A percentile compares a stretch with the other conserved stretches of the same genome.
These are phyloP conservation scores for Schizophyllum amplum DNA, from an alignment of 1,284 basidiomycete genomes.

Conservation along the genomic window DNA sequence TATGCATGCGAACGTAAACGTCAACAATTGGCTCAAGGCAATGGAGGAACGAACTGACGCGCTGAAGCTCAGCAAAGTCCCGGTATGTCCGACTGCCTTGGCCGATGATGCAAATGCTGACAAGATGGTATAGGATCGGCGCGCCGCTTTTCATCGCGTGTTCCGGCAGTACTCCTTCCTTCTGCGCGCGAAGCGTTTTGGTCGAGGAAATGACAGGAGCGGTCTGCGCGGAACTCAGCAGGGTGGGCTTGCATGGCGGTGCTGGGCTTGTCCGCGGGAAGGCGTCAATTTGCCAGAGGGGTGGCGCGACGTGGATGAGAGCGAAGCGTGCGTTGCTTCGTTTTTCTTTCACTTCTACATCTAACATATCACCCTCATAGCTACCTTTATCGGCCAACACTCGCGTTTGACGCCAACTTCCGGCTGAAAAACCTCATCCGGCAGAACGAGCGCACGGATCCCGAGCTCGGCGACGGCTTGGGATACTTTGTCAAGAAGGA, in stretches of 20 bases:
- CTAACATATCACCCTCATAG: constrained; percentile 4
- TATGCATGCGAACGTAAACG: constrained; percentile 7
- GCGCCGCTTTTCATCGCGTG: constrained; percentile 3
- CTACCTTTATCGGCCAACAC: constrained; percentile 12
- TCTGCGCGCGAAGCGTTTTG: constrained; percentile 3
- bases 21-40: no score
- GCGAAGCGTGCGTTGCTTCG: constrained; percentile 6
- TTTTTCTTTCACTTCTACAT: no score
- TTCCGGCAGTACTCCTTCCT: constrained; percentile 6
- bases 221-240: background rate
- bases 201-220: background rate
- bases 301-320: constrained; percentile 2
- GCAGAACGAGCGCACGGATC: constrained; percentile 13
- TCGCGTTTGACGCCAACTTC: constrained; percentile 15
- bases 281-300: constrained; percentile 1
- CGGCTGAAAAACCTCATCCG: constrained; percentile 11
- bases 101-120: no score
- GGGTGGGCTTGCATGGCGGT: constrained; percentile 1
- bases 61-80: no score
- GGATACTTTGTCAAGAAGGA: no score
- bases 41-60: no score
- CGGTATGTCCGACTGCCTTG: no score
- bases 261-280: constrained; percentile 7
- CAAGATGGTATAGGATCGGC: constrained; percentile 2
- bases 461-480: constrained; percentile 16